Evolutionary conservation across 2,329 filamentous ascomycete species (phyloP).

Genomic region (Trichoderma citrinoviride): DNA sequence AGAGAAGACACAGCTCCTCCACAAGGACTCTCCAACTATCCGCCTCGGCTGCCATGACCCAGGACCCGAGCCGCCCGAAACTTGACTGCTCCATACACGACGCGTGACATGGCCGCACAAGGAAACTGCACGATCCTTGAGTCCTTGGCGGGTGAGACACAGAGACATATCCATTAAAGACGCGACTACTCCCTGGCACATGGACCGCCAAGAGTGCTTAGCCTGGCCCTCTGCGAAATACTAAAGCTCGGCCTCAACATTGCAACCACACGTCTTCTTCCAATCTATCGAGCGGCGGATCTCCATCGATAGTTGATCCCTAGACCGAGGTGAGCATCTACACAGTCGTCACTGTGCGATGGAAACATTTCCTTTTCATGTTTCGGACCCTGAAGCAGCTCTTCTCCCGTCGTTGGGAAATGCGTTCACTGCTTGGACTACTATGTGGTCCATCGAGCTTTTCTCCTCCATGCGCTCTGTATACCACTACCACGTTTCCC

Average conservation of each 20-base stretch:
- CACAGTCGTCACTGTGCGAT: too few species aligned
- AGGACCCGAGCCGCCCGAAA: neutral
- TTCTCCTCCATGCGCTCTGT: too few species aligned
- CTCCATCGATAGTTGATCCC: too few species aligned
- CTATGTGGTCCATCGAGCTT: too few species aligned
- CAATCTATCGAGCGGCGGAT: neutral
- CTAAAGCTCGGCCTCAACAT: neutral
- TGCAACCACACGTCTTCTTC: neutral
- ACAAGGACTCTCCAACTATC: neutral
- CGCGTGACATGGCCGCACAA: neutral
- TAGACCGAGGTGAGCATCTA: neutral
- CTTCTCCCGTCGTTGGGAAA: too few species aligned
- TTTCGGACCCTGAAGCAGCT: too few species aligned
- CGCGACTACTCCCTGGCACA: neutral
- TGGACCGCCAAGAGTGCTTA: neutral
- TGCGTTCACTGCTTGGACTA: too few species aligned
- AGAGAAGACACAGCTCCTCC: neutral
- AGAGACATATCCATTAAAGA: conserved; percentile 2
- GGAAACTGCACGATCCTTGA: conserved; percentile 3
- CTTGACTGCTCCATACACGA: conserved; percentile 2
- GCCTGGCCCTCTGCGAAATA: neutral
- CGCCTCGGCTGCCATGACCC: neutral
- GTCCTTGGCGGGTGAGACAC: conserved; percentile 6
- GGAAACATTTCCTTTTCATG: too few species aligned
- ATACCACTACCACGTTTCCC: too few species aligned